Evolutionary conservation across 2,329 filamentous ascomycete species (phyloP), one percentile per base, ranked within the genome.

Genomic region (Macrophomina pseudophaseolina): DNA sequence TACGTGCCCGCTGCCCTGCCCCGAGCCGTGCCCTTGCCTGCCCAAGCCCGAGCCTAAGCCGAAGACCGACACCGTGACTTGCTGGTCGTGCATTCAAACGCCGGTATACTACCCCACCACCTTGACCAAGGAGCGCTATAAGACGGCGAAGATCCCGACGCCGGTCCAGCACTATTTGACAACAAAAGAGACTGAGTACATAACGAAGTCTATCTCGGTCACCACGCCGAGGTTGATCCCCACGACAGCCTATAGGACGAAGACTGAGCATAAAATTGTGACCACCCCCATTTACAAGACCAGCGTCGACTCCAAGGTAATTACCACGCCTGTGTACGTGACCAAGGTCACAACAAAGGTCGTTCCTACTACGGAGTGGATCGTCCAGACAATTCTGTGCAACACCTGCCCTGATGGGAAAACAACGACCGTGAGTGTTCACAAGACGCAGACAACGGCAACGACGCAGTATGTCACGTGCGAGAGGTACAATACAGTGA

Each of bases 381-480:
- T 62, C 30, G 52, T 48, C 11, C n/a, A 52, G 18, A 64, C 60
- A 12, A 18, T 64, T 33, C 18, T 32, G 4, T 64, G 60, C 33
- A 6, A 32, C 33, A 30, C 12, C 18, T 64, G 60, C 33, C 46
- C 38, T 16, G 60, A 44, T 3, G 60, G 60, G 18, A n/a, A 9
- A 0, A 52, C 33, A 4, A 63, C 59, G 7, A 52, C 33, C 18
- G 33, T 64, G 11, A 30, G 4, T 1, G 38, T 16, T n/a, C 33
- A 28, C 16, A 38, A 6, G 11, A 63, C 46, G n/a, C 33, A 63
- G 30, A 23, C 46, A 2, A 38, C 44, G 7, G 30, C 11, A 12
- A 62, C 58, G 32, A 48, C 30, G 3, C 28, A 62, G 9, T 38
- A 62, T 30, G 30, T 48, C 7, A 60, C 42, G 18, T 28, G 14